These are phyloP conservation scores for Microthlaspi erraticum DNA, from an alignment of 345 rosid genomes.

Conservation along the genomic window DNA sequence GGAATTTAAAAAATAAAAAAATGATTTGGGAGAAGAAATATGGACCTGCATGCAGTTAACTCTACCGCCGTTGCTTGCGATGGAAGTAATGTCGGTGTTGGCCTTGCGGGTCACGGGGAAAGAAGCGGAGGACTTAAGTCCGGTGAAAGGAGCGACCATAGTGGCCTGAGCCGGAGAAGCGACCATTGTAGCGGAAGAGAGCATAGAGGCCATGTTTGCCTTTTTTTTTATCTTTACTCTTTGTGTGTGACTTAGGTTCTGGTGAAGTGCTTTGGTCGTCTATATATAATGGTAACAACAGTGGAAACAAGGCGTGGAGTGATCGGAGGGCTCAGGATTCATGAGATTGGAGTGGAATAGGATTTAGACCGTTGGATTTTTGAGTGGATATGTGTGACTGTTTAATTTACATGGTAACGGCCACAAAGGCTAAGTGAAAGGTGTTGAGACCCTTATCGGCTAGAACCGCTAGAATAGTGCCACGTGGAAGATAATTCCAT, in stretches of 20 bases:
- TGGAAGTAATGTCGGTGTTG: constrained; percentile 53
- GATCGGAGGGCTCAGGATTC: constrained; percentile 45
- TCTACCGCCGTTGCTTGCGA: constrained; percentile 57
- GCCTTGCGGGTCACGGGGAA: constrained; percentile 54
- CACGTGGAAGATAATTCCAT: constrained; percentile 43
- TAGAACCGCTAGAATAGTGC: constrained; percentile 16
- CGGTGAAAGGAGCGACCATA: constrained; percentile 61
- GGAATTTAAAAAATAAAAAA: neutral
- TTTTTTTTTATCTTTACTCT: constrained; percentile 5
- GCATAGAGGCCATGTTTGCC: constrained; percentile 58
- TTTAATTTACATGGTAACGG: constrained; percentile 33
- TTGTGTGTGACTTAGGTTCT: constrained; percentile 18
- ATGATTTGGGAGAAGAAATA: neutral
- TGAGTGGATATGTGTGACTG: constrained; percentile 37
- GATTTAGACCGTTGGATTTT: constrained; percentile 48
- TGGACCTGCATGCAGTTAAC: constrained; percentile 58
- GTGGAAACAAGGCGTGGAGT: neutral
- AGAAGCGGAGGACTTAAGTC: constrained; percentile 50
- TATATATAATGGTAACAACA: constrained; percentile 49
- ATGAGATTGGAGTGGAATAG: constrained; percentile 9
- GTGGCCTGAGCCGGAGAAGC: constrained; percentile 55
- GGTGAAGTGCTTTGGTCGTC: constrained; percentile 8
- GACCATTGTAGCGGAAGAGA: constrained; percentile 57
- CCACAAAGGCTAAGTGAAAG: constrained; percentile 37
- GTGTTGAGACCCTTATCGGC: constrained; percentile 41